Percentiles rank a stretch among this genome's conserved stretches.
phyloP scores from a whole-genome alignment of 176 grass and related monocot species.

The Tillandsia leiboldiana region DNA sequence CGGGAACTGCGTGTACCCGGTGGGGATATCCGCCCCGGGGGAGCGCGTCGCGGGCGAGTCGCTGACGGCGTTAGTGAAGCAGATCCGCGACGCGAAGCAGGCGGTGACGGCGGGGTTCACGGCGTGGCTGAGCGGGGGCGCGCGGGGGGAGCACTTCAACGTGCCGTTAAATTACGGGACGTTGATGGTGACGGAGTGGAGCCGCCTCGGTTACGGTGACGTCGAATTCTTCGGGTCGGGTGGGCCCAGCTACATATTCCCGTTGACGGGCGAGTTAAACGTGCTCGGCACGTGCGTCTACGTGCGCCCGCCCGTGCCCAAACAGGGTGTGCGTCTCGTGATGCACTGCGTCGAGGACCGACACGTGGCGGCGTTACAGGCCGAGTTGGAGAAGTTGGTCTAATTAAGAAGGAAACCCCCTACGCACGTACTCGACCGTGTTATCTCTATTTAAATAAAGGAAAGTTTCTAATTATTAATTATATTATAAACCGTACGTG shows the following conservation, averaged over 20 bases:
- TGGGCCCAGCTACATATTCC: neutral
- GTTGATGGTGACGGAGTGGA: neutral
- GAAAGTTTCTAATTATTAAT: too few relatives aligned
- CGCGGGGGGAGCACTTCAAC: neutral
- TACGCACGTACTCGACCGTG: too few relatives aligned
- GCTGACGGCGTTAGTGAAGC: neutral
- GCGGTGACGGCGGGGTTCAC: neutral
- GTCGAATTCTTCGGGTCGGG: constrained; percentile 14
- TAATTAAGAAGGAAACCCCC: too few relatives aligned
- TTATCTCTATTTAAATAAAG: too few relatives aligned
- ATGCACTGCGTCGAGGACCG: constrained; percentile 5
- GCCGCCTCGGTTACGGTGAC: constrained; percentile 1
- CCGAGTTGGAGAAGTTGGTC: neutral
- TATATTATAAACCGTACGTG: too few relatives aligned
- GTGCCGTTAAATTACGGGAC: constrained; percentile 5
- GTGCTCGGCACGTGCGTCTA: neutral
- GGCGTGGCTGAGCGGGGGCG: neutral
- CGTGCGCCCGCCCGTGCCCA: neutral
- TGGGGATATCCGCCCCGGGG: neutral
- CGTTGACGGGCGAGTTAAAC: neutral
- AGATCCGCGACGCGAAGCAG: constrained; percentile 18
- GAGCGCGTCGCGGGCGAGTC: neutral
- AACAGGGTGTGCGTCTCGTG: neutral
- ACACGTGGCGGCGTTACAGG: neutral
- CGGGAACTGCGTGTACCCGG: constrained; percentile 25